Percentiles rank a stretch among this genome's conserved stretches.
These are phyloP conservation scores for Alnus rubra DNA, from an alignment of 306 rosid species.

Conservation along the genomic window DNA sequence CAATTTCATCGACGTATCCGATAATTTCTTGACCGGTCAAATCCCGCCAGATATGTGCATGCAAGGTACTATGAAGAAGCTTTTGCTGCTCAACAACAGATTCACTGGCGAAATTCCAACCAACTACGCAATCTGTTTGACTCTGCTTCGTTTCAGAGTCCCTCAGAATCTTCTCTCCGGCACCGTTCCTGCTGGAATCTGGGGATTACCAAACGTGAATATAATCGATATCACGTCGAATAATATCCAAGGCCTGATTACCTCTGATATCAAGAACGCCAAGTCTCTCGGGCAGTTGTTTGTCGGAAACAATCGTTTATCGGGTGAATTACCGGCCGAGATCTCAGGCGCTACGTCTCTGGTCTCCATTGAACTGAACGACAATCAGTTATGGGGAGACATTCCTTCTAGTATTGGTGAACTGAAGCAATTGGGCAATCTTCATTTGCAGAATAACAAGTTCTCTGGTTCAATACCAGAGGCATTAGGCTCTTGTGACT, in stretches of 20 bases:
- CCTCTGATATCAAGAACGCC: conserved; percentile 56
- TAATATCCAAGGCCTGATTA: conserved; percentile 57
- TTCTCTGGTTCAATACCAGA: conserved; percentile 62
- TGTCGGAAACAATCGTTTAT: conserved; percentile 48
- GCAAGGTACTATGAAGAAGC: conserved; percentile 47
- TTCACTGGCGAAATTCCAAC: conserved; percentile 81
- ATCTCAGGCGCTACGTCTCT: conserved; percentile 57
- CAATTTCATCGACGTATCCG: conserved; percentile 70
- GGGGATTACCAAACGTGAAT: conserved; percentile 68
- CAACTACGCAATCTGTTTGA: conserved; percentile 49
- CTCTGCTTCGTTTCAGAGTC: conserved; percentile 64
- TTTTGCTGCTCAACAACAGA: conserved; percentile 73
- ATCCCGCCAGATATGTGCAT: conserved; percentile 90
- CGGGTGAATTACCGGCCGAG: conserved; percentile 66
- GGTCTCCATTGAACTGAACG: conserved; percentile 47
- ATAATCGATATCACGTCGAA: conserved; percentile 66
- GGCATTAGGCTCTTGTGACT: conserved; percentile 53
- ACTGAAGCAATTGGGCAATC: conserved; percentile 45
- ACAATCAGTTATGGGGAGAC: conserved; percentile 55
- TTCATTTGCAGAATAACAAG: conserved; percentile 55
- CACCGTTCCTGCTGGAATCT: conserved; percentile 55
- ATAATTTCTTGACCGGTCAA: conserved; percentile 65
- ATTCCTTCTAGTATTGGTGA: conserved; percentile 60
- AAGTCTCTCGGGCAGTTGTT: conserved; percentile 43
- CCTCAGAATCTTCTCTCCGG: conserved; percentile 73